These are phyloP conservation scores for Terana coerulea DNA, from an alignment of 768 basidiomycete species.

Conservation along the genomic window DNA sequence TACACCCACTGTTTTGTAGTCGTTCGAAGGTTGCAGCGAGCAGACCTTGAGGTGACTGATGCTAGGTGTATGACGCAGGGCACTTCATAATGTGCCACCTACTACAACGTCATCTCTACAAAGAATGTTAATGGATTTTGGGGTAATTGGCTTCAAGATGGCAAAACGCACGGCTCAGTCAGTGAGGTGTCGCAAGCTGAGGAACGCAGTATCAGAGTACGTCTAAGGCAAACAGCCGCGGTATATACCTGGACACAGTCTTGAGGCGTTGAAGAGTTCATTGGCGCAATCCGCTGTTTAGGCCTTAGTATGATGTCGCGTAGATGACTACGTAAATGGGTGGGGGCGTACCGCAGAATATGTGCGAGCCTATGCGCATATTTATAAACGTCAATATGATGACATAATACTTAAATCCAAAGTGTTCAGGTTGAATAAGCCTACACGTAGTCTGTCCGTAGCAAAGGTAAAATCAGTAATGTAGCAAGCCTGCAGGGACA, in stretches of 20 bases:
- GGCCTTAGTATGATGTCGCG: background rate
- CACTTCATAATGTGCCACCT: slow-evolving; percentile 35
- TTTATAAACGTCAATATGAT: background rate
- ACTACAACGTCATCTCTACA: slow-evolving; percentile 31
- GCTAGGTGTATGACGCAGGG: slow-evolving; percentile 49
- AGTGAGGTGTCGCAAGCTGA: slow-evolving; percentile 78
- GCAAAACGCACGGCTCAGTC: slow-evolving; percentile 62
- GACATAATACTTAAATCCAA: background rate
- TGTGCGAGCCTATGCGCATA: slow-evolving; percentile 64
- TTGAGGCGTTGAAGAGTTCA: slow-evolving; percentile 71
- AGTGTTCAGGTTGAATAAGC: background rate
- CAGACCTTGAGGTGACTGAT: slow-evolving; percentile 52
- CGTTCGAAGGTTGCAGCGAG: slow-evolving; percentile 81
- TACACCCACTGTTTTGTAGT: slow-evolving; percentile 77
- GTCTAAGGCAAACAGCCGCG: slow-evolving; percentile 6
- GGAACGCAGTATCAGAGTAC: background rate
- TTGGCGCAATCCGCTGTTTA: slow-evolving; percentile 76
- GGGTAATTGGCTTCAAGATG: background rate
- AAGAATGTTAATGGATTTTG: background rate
- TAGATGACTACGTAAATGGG: background rate
- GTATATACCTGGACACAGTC: slow-evolving; percentile 65
- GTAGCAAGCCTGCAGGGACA: background rate
- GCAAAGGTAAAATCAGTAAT: slow-evolving; percentile 16
- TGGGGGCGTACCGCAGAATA: slow-evolving; percentile 63
- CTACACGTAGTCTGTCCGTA: slow-evolving; percentile 51